Conservation (phyloP, 257 asterid species). For the Nemophila menziesii region DNA sequence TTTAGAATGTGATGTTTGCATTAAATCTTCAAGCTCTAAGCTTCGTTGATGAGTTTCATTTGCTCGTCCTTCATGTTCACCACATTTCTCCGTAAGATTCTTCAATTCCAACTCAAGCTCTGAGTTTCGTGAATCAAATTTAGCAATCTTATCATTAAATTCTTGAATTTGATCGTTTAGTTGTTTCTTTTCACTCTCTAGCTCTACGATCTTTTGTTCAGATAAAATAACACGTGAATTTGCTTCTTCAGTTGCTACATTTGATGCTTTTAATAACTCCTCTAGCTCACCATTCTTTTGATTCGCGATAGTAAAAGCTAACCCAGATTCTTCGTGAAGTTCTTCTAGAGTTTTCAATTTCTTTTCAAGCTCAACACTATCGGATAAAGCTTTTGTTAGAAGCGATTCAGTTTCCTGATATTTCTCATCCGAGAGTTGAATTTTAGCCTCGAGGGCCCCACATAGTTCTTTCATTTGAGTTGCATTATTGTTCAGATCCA, state of each 20-base stretch:
- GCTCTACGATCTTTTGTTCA: conserved; percentile 50
- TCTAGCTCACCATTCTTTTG: conserved; percentile 57
- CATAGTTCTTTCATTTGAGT: conserved; percentile 57
- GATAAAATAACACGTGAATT: conserved; percentile 44
- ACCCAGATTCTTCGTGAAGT: conserved; percentile 52
- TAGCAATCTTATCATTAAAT: conserved; percentile 34
- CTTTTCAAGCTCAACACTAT: conserved; percentile 59
- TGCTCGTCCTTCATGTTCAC: conserved; percentile 65
- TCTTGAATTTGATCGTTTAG: conserved; percentile 40
- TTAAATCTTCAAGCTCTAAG: conserved; percentile 63
- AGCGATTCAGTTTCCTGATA: conserved; percentile 63
- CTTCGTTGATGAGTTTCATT: conserved; percentile 46
- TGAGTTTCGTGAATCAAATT: conserved; percentile 39
- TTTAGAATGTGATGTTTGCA: conserved; percentile 57
- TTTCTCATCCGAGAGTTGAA: conserved; percentile 69
- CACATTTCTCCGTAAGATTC: conserved; percentile 32
- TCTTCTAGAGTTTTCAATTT: conserved; percentile 58
- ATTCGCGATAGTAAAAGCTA: conserved; percentile 30
- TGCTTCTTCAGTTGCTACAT: conserved; percentile 43
- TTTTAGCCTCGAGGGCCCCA: conserved; percentile 62
- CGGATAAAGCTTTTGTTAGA: conserved; percentile 59
- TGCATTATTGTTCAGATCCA: conserved; percentile 38
- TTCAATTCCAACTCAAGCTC: conserved; percentile 65
- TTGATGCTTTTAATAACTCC: conserved; percentile 32
- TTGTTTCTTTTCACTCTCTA: conserved; percentile 47